phyloP scores from a whole-genome alignment of 1,139 yeast species.

The Geotrichum bryndzae region DNA sequence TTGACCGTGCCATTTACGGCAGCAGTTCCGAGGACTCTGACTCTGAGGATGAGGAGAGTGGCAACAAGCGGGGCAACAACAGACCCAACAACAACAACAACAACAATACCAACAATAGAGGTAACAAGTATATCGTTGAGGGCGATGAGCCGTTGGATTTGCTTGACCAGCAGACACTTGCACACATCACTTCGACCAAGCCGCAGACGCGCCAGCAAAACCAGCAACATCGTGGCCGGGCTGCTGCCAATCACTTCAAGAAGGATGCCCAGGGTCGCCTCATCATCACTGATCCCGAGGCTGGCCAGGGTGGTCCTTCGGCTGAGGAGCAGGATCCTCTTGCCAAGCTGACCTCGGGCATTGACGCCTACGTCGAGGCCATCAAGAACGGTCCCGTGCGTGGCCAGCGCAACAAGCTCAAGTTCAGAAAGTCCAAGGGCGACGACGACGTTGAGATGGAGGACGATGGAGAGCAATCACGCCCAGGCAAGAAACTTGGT shows the following conservation, averaged over 20 bases:
- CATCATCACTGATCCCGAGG: slow-evolving; percentile 34
- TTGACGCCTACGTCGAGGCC: slow-evolving; percentile 90
- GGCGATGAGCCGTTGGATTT: slow-evolving; percentile 83
- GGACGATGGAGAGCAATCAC: slow-evolving; percentile 13
- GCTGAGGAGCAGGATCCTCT: slow-evolving; percentile 45
- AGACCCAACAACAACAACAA: slow-evolving; percentile 19
- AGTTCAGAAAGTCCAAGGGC: slow-evolving; percentile 59
- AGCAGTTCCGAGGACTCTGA: slow-evolving; percentile 37
- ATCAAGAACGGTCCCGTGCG: slow-evolving; percentile 87
- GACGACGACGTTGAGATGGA: slow-evolving; percentile 46
- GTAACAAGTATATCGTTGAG: slow-evolving; percentile 61
- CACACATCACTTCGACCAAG: slow-evolving; percentile 80
- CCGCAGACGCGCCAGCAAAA: slow-evolving; percentile 44
- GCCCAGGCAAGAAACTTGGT: slow-evolving; percentile 3
- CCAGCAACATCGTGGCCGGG: slow-evolving; percentile 38
- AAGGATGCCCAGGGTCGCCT: slow-evolving; percentile 42
- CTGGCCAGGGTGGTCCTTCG: slow-evolving; percentile 9
- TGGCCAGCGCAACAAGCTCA: slow-evolving; percentile 86
- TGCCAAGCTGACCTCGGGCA: slow-evolving; percentile 51
- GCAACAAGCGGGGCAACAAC: slow-evolving; percentile 34
- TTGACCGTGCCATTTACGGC: slow-evolving; percentile 67
- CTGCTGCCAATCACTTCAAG: slow-evolving; percentile 43
- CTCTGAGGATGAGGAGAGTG: slow-evolving; percentile 37
- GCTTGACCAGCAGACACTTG: slow-evolving; percentile 74
- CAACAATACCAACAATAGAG: slow-evolving; percentile 25